Percentiles rank a stretch among this genome's conserved stretches.
phyloP scores from a whole-genome alignment of 108 stramenopile genomes.

The Nannochloropsis oceanica region DNA sequence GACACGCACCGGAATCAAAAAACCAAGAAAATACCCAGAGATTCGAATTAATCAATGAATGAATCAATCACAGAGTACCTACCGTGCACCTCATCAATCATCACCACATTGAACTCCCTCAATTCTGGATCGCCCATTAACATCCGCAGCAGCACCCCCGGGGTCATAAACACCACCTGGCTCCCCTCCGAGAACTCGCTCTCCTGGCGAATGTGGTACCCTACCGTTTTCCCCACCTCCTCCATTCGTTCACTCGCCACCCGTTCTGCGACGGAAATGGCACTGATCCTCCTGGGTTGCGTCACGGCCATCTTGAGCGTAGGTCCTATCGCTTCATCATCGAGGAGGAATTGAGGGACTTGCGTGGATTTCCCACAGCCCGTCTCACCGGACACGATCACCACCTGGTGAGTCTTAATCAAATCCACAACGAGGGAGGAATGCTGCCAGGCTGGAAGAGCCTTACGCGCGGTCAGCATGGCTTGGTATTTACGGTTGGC shows the following conservation, averaged over 20 bases:
- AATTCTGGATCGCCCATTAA: constrained; percentile 23
- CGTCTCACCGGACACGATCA: constrained; percentile 34
- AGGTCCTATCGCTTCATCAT: constrained; percentile 13
- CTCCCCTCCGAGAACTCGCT: not conserved
- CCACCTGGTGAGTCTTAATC: not conserved
- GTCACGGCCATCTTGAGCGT: constrained; percentile 55
- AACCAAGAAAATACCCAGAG: no score
- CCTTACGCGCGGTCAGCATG: not conserved
- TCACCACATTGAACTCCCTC: constrained; percentile 25
- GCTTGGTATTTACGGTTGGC: not conserved
- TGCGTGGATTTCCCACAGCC: constrained; percentile 47
- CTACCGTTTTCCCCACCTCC: not conserved
- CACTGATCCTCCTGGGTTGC: constrained; percentile 57
- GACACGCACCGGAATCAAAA: no score
- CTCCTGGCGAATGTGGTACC: not conserved
- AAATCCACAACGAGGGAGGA: not conserved
- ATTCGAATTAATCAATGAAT: no score
- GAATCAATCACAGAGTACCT: not conserved
- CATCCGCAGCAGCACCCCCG: constrained; percentile 36
- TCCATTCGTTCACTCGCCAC: constrained; percentile 27
- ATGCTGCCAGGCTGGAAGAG: constrained; percentile 18
- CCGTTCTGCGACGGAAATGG: constrained; percentile 39
- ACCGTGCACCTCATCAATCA: constrained; percentile 34
- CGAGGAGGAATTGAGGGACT: constrained; percentile 39
- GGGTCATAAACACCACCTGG: constrained; percentile 29